A percentile compares a stretch with the other conserved stretches of the same genome.
Conservation (phyloP, 805 yeast species). For the Yamadazyma nakazawae region DNA sequence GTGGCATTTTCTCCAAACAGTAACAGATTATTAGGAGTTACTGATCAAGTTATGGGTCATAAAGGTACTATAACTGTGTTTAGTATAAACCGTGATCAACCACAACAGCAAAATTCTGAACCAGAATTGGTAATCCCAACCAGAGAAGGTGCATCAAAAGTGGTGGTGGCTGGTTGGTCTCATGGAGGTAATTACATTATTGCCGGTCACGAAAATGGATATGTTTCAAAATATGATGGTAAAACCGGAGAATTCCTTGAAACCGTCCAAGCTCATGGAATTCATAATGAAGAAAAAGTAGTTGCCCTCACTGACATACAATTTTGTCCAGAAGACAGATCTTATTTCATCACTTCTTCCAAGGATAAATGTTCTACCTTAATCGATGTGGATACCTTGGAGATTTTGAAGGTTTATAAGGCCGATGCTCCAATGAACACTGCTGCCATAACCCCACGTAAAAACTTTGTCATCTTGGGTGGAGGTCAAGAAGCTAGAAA, state of each 20-base stretch:
- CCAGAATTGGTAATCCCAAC: slow-evolving; percentile 63
- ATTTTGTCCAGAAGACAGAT: slow-evolving; percentile 71
- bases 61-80: slow-evolving; percentile 72
- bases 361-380: slow-evolving; percentile 85
- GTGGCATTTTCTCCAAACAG: slow-evolving; percentile 82
- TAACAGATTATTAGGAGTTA: slow-evolving; percentile 63
- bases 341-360: slow-evolving; percentile 89
- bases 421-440: slow-evolving; percentile 95
- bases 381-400: slow-evolving; percentile 72
- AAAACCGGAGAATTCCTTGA: slow-evolving; percentile 66
- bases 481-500: slow-evolving; percentile 99
- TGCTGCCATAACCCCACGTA: slow-evolving; percentile 89
- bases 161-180: slow-evolving; percentile 85
- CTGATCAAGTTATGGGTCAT: slow-evolving; percentile 91
- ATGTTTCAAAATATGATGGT: slow-evolving; percentile 75
- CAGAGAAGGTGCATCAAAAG: slow-evolving; percentile 55
- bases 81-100: slow-evolving; percentile 41
- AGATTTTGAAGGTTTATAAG: slow-evolving; percentile 66
- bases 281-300: slow-evolving; percentile 45
- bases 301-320: slow-evolving; percentile 77
- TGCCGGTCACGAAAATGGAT: slow-evolving; percentile 88
- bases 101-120: slow-evolving; percentile 40
- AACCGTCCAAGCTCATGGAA: slow-evolving; percentile 67
- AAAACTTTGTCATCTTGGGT: slow-evolving; percentile 89
- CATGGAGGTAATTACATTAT: slow-evolving; percentile 69